Percentiles rank a stretch among this genome's conserved stretches.
phyloP scores from a whole-genome alignment of 2,329 filamentous ascomycete genomes.

The Aspergillus sp. region DNA sequence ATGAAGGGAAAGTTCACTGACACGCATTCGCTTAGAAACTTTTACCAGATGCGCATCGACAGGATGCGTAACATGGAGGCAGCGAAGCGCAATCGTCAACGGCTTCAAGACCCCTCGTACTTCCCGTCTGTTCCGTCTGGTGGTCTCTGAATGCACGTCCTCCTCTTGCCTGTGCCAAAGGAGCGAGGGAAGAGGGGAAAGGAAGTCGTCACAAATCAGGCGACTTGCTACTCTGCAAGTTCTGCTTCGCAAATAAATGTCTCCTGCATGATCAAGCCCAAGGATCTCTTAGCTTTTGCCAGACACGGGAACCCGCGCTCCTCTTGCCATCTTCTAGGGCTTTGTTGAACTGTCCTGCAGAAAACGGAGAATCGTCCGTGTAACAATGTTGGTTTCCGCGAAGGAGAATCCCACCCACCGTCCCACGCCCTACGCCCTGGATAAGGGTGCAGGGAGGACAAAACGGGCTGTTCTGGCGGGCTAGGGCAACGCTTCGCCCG shows the following conservation, averaged over 20 bases:
- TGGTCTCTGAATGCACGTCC: constrained; percentile 34
- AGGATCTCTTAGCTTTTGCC: background rate
- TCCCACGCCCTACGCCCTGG: background rate
- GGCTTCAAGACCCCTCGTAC: constrained; percentile 74
- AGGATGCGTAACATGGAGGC: constrained; percentile 77
- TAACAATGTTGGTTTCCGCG: constrained; percentile 16
- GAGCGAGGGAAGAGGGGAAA: background rate
- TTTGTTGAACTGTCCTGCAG: constrained; percentile 3
- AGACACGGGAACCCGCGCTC: background rate
- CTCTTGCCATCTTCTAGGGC: background rate
- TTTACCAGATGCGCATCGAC: constrained; percentile 83
- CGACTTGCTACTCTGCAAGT: background rate
- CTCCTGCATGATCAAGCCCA: background rate
- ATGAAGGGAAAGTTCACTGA: constrained; percentile 3
- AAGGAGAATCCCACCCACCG: background rate
- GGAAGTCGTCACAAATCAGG: background rate
- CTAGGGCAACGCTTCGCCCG: background rate
- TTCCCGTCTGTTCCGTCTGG: constrained; percentile 85
- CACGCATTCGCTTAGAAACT: constrained; percentile 60
- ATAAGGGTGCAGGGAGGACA: background rate
- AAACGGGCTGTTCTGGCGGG: background rate
- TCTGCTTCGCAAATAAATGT: background rate
- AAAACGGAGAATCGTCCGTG: constrained; percentile 8
- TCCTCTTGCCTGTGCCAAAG: background rate
- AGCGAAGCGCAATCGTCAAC: constrained; percentile 79